These are phyloP conservation scores for Hsuehochloa calcarea DNA, from an alignment of 176 grass and related monocot genomes.

Conservation along the genomic window DNA sequence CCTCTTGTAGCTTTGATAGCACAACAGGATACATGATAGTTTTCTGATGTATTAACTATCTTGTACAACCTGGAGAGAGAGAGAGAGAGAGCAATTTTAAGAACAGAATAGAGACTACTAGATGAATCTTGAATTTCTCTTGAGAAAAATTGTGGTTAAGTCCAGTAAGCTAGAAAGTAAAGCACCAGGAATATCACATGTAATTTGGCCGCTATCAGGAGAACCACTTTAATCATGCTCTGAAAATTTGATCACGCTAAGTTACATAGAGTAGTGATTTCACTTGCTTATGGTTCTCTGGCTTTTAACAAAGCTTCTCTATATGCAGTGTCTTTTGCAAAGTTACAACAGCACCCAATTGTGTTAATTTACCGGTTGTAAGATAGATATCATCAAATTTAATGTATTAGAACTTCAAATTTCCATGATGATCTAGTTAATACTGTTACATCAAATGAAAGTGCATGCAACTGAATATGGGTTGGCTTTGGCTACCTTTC, in stretches of 20 bases:
- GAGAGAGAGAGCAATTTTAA: slow-evolving; percentile 27
- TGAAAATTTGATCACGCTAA: background rate
- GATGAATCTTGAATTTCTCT: slow-evolving; percentile 3
- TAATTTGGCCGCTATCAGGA: background rate
- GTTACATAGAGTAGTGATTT: background rate
- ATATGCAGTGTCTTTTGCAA: background rate
- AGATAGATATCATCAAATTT: background rate
- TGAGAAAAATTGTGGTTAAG: background rate
- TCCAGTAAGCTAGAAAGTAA: slow-evolving; percentile 27
- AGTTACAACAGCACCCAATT: background rate
- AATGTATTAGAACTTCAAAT: background rate
- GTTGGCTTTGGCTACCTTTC: slow-evolving; percentile 57
- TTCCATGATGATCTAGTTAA: background rate
- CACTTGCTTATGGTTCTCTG: background rate
- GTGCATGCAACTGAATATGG: background rate
- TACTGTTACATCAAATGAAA: background rate
- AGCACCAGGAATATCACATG: background rate
- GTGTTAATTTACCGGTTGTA: background rate
- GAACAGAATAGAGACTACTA: background rate
- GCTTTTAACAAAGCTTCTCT: background rate
- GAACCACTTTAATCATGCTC: background rate
- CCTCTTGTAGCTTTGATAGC: slow-evolving; percentile 80
- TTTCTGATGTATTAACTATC: slow-evolving; percentile 88
- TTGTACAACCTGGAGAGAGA: slow-evolving; percentile 73
- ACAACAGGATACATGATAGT: slow-evolving; percentile 64